Percentiles rank a stretch among this genome's conserved stretches.
phyloP scores from a whole-genome alignment of 1,139 yeast genomes.

The Nadsonia commutata region DNA sequence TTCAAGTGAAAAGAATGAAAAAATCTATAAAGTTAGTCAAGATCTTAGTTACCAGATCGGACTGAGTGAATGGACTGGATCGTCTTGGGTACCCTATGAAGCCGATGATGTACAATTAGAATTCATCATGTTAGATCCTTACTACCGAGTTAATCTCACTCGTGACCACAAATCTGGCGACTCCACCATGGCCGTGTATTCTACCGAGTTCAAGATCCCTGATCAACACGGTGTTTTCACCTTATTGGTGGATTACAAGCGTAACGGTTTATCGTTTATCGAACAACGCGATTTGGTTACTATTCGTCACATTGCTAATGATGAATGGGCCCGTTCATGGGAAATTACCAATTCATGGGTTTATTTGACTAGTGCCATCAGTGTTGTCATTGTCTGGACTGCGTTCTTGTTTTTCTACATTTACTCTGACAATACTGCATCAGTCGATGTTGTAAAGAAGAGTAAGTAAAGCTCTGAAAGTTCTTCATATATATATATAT shows the following conservation, averaged over 20 bases:
- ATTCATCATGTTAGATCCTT: slow-evolving; percentile 87
- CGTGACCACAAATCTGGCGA: slow-evolving; percentile 18
- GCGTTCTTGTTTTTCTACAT: slow-evolving; percentile 56
- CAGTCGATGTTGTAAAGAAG: no score
- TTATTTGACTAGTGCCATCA: slow-evolving; percentile 54
- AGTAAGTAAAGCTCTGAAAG: no score
- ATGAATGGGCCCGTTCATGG: slow-evolving; percentile 90
- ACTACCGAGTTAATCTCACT: slow-evolving; percentile 49
- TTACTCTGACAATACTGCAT: slow-evolving; percentile 19
- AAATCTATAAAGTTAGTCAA: slow-evolving; percentile 58
- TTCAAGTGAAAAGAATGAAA: slow-evolving; percentile 17
- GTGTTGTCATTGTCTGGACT: slow-evolving; percentile 66
- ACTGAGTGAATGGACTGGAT: slow-evolving; percentile 43
- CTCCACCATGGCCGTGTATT: slow-evolving; percentile 28
- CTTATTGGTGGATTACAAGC: slow-evolving; percentile 61
- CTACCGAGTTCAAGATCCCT: slow-evolving; percentile 55
- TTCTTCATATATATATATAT: slow-evolving; percentile 3
- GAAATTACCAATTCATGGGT: slow-evolving; percentile 90
- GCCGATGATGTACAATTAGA: slow-evolving; percentile 63
- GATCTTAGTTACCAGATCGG: slow-evolving; percentile 34
- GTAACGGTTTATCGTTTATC: slow-evolving; percentile 63
- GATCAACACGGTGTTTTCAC: slow-evolving; percentile 97
- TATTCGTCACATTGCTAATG: slow-evolving; percentile 88
- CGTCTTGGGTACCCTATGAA: slow-evolving; percentile 53
- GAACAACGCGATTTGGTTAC: slow-evolving; percentile 59